phyloP scores from a whole-genome alignment of 208 protist genomes.

The Phytomonas serpens region DNA sequence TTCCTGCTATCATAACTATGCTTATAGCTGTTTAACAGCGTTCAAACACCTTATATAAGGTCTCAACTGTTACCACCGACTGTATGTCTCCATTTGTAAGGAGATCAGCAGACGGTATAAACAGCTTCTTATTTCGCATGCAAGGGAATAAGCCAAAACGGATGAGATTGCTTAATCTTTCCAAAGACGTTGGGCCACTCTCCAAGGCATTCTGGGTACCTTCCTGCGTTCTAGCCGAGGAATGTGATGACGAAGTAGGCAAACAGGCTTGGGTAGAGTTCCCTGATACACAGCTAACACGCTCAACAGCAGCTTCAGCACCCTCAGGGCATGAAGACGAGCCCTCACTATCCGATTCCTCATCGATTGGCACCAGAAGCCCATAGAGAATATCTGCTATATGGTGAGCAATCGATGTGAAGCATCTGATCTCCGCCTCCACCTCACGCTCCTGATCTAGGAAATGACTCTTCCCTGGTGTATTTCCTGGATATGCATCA shows the following conservation, averaged over 20 bases:
- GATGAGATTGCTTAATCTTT: conserved; percentile 33
- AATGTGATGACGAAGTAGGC: neutral
- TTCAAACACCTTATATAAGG: conserved; percentile 88
- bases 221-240: neutral
- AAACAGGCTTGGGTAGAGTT: neutral
- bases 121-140: conserved; percentile 52
- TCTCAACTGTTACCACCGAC: conserved; percentile 73
- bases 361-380: neutral
- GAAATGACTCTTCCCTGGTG: neutral
- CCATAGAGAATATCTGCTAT: conserved; percentile 70
- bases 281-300: neutral
- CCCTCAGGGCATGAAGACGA: conserved; percentile 2
- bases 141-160: conserved; percentile 51
- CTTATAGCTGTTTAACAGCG: conserved; percentile 41
- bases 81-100: conserved; percentile 56
- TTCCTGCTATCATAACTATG: neutral
- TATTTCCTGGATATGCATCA: neutral
- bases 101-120: conserved; percentile 36
- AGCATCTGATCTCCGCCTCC: conserved; percentile 59
- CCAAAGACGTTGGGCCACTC: neutral
- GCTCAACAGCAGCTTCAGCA: conserved; percentile 5
- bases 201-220: neutral
- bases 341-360: neutral
- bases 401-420: conserved; percentile 55
- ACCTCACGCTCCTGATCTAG: conserved; percentile 8